These are phyloP conservation scores for Mitragyna speciosa DNA, from an alignment of 257 asterid species.

Conservation along the genomic window DNA sequence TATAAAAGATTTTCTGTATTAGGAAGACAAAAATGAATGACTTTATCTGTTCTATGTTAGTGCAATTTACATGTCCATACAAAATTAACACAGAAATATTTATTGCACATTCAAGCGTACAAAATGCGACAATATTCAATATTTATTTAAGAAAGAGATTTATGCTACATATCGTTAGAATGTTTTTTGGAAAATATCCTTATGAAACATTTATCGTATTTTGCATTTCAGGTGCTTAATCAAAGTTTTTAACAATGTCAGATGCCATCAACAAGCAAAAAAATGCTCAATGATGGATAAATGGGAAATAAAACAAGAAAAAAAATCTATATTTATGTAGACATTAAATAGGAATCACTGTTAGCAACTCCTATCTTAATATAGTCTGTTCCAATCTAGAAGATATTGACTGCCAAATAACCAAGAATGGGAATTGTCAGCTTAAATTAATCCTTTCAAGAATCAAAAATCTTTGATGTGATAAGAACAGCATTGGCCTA, in stretches of 20 bases:
- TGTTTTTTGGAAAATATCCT: neutral
- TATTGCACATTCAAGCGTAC: neutral
- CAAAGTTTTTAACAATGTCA: neutral
- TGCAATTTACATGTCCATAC: no score
- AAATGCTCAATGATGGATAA: neutral
- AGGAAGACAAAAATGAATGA: no score
- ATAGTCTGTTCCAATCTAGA: neutral
- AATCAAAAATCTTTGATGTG: neutral
- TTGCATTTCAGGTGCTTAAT: no score
- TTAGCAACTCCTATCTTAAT: no score
- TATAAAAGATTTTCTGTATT: no score
- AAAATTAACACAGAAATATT: no score
- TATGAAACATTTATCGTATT: neutral
- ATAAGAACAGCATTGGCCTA: constrained; percentile 13
- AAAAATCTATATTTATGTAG: no score
- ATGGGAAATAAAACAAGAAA: neutral
- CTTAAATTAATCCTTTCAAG: constrained; percentile 7
- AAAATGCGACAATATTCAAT: neutral
- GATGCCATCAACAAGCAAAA: neutral
- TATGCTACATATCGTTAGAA: neutral
- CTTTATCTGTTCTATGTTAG: no score
- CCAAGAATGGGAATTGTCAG: neutral
- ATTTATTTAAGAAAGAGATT: neutral
- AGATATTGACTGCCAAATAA: constrained; percentile 3
- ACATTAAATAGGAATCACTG: no score